Percentiles rank a stretch among this genome's conserved stretches.
These are phyloP conservation scores for Bimuria novae-zelandiae DNA, from an alignment of 2,329 filamentous ascomycete genomes.

Conservation along the genomic window DNA sequence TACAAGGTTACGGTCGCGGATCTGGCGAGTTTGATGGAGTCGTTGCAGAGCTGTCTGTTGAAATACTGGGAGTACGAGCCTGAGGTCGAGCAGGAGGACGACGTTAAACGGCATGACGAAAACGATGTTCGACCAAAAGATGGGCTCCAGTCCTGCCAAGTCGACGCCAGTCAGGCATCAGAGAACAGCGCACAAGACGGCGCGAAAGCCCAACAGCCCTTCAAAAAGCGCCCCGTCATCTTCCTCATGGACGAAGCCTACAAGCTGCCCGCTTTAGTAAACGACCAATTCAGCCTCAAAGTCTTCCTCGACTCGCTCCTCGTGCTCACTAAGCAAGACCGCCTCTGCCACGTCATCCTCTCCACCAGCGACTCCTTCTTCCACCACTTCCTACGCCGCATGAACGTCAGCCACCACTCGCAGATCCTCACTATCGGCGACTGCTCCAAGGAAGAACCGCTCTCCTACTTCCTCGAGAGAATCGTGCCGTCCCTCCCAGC, in stretches of 20 bases:
- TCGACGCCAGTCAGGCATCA: not conserved
- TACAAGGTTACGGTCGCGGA: not conserved
- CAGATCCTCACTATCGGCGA: not conserved
- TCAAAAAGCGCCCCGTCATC: not conserved
- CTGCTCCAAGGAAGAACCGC: not conserved
- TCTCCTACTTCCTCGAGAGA: not conserved
- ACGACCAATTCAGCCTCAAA: not conserved
- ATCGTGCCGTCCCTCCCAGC: not conserved
- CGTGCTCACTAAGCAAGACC: not conserved
- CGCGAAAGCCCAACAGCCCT: not conserved
- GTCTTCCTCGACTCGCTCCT: not conserved
- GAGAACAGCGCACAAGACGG: not conserved
- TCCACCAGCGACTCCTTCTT: not conserved
- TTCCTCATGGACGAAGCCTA: not conserved
- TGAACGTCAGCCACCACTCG: not conserved
- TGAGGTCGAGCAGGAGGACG: not conserved
- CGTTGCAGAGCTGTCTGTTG: not conserved
- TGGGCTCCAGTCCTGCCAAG: not conserved
- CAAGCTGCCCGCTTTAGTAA: not conserved
- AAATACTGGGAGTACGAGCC: conserved; percentile 1
- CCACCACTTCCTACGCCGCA: not conserved
- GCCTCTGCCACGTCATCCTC: not conserved
- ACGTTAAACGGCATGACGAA: not conserved
- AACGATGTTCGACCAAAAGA: not conserved
- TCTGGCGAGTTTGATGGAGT: not conserved